Percentiles rank a stretch among this genome's conserved stretches.
Evolutionary conservation across 768 basidiomycete genomes (phyloP).

Genomic region (Tylopilus intermedius): DNA sequence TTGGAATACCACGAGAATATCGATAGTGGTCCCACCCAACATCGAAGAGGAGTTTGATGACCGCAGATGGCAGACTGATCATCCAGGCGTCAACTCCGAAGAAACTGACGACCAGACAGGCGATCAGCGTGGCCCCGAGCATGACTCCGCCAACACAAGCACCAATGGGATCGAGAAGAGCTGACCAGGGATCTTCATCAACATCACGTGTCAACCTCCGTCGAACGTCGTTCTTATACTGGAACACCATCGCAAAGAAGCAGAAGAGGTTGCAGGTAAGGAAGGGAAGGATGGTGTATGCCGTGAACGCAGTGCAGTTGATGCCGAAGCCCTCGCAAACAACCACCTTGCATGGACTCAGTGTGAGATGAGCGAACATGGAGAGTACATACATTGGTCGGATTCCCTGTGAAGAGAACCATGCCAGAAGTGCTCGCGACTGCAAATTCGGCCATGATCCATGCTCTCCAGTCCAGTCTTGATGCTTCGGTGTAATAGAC

Average conservation of each 20-base stretch:
- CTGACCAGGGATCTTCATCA: slow-evolving; percentile 48
- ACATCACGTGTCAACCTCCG: slow-evolving; percentile 34
- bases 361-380: too few species aligned
- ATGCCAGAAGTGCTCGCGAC: too few species aligned
- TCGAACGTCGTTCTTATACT: slow-evolving; percentile 58
- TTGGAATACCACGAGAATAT: slow-evolving; percentile 24
- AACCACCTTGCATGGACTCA: too few species aligned
- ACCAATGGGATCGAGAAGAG: slow-evolving; percentile 67
- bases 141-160: slow-evolving; percentile 70
- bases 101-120: slow-evolving; percentile 73
- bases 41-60: slow-evolving; percentile 68
- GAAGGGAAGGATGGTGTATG: slow-evolving; percentile 80
- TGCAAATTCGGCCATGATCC: too few species aligned
- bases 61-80: slow-evolving; percentile 78
- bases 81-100: slow-evolving; percentile 77
- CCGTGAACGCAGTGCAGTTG: slow-evolving; percentile 70
- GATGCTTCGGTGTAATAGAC: too few species aligned
- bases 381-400: too few species aligned
- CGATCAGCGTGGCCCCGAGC: slow-evolving; percentile 61
- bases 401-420: too few species aligned
- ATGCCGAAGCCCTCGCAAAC: background rate
- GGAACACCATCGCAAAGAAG: slow-evolving; percentile 51
- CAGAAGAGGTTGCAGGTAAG: slow-evolving; percentile 62
- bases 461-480: too few species aligned
- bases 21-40: slow-evolving; percentile 53